Evolutionary conservation across 2,329 filamentous ascomycete species (phyloP).

Genomic region (Fonsecaea pedrosoi): DNA sequence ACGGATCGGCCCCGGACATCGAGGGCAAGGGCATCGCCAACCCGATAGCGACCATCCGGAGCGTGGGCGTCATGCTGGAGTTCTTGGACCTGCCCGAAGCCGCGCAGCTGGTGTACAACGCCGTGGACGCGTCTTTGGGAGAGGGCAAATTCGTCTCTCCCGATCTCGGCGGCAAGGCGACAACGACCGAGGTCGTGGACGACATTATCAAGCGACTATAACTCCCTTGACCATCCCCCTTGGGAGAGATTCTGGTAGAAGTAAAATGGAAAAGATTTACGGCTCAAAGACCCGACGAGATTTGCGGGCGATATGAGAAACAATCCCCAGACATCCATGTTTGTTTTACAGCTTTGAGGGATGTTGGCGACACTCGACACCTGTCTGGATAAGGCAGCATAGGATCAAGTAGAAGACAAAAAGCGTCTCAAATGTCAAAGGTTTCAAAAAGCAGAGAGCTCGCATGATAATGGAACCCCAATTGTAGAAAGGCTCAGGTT

Average conservation of each 20-base stretch:
- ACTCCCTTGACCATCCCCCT: background rate
- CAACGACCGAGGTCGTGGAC: constrained; percentile 82
- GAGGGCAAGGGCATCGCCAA: constrained; percentile 92
- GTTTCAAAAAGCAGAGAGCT: too few species aligned
- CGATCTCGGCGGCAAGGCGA: constrained; percentile 86
- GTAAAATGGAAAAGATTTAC: background rate
- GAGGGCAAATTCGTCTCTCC: constrained; percentile 83
- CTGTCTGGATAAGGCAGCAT: too few species aligned
- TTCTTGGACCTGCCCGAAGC: constrained; percentile 88
- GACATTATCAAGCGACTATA: constrained; percentile 87
- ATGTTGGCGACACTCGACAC: too few species aligned
- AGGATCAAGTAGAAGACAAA: too few species aligned
- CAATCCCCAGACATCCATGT: background rate
- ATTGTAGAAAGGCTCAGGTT: too few species aligned
- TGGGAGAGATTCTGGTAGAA: background rate
- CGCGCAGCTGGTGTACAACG: constrained; percentile 86
- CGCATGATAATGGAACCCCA: too few species aligned
- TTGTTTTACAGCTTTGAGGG: background rate
- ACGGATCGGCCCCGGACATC: constrained; percentile 95
- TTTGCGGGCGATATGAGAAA: too few species aligned
- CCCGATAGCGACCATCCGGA: constrained; percentile 91
- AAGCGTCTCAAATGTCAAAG: too few species aligned
- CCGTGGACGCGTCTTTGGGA: constrained; percentile 87
- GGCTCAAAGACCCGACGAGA: background rate
- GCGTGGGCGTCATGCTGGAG: constrained; percentile 92